Conservation (phyloP, 1,284 basidiomycete species). For the Boletus sp. region DNA sequence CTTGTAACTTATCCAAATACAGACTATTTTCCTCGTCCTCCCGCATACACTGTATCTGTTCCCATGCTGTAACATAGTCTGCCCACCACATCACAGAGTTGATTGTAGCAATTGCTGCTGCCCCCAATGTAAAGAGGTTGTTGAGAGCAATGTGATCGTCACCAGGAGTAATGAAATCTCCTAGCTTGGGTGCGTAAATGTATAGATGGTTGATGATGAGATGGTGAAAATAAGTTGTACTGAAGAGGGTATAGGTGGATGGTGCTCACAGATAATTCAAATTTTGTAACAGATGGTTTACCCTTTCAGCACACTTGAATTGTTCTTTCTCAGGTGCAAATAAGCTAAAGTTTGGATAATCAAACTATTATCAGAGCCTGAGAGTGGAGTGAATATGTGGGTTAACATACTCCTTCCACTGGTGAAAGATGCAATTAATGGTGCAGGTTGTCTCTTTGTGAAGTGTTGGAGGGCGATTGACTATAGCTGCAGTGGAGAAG, state of each 20-base stretch:
- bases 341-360: background rate
- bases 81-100: too few relatives aligned
- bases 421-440: too few relatives aligned
- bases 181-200: background rate
- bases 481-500: too few relatives aligned
- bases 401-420: too few relatives aligned
- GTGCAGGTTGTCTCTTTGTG: too few relatives aligned
- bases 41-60: too few relatives aligned
- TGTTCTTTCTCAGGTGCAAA: background rate
- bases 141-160: background rate
- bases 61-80: too few relatives aligned
- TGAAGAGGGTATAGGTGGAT: background rate
- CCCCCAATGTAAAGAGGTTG: too few relatives aligned
- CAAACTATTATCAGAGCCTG: background rate
- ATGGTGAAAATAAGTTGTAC: background rate
- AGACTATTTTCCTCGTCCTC: too few relatives aligned
- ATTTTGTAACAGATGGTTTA: background rate
- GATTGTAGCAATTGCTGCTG: background rate
- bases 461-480: too few relatives aligned
- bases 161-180: background rate
- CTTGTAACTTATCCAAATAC: too few relatives aligned
- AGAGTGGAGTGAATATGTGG: too few relatives aligned
- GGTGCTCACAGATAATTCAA: background rate
- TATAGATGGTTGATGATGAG: background rate
- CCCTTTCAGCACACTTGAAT: background rate